Evolutionary conservation across 495 filamentous ascomycete species (phyloP).

Genomic region (Neurospora pannonica): DNA sequence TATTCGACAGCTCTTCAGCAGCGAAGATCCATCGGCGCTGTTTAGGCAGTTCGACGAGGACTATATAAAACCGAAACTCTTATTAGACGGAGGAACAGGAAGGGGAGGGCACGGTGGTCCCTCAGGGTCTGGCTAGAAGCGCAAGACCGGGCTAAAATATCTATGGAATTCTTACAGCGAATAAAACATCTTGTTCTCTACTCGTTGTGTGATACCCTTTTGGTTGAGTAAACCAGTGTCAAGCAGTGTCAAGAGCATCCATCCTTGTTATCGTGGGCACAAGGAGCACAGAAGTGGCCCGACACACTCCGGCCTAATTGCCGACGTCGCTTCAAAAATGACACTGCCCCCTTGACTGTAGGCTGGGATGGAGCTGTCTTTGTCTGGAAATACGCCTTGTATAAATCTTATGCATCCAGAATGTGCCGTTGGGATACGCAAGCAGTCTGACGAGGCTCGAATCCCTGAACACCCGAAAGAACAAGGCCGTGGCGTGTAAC

Average conservation of each 20-base stretch:
- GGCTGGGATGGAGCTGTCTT: not conserved
- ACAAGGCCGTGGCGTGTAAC: not conserved
- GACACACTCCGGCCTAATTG: not conserved
- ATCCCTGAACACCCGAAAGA: not conserved
- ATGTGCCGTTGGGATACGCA: not conserved
- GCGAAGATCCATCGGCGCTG: constrained; percentile 83
- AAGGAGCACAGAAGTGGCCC: not conserved
- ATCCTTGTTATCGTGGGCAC: not conserved
- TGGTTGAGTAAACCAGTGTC: not conserved
- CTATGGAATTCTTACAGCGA: not conserved
- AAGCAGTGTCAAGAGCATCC: too few species aligned
- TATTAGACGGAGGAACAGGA: constrained; percentile 58
- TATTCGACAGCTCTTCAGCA: constrained; percentile 54
- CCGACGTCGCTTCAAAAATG: not conserved
- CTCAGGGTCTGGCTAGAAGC: not conserved
- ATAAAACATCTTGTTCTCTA: not conserved
- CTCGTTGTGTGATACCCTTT: not conserved
- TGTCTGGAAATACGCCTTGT: not conserved
- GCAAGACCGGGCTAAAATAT: not conserved
- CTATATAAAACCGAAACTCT: constrained; percentile 87
- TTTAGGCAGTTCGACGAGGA: constrained; percentile 93
- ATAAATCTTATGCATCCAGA: not conserved
- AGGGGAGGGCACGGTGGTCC: constrained; percentile 15
- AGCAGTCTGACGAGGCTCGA: not conserved
- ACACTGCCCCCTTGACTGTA: not conserved